A percentile compares a stretch with the other conserved stretches of the same genome.
Conservation (phyloP, 2,329 filamentous ascomycete species). For the Penicillium thymicola region DNA sequence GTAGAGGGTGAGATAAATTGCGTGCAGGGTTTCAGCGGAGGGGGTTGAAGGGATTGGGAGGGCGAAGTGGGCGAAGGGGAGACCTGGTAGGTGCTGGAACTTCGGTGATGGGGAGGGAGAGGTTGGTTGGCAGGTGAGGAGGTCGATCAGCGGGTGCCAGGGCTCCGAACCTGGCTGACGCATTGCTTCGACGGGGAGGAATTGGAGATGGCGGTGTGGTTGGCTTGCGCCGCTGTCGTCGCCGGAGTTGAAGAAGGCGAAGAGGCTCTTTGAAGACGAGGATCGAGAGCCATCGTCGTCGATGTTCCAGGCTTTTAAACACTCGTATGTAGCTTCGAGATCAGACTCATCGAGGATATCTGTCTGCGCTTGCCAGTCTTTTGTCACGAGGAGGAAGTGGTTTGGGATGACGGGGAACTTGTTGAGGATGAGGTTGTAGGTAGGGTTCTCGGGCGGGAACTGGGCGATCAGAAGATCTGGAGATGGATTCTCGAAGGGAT, state of each 20-base stretch:
- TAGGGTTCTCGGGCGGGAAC: conserved; percentile 35
- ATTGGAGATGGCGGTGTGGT: conserved; percentile 48
- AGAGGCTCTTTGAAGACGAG: conserved; percentile 30
- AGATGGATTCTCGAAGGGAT: conserved; percentile 46
- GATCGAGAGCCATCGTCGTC: background rate
- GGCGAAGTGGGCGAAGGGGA: conserved; percentile 54
- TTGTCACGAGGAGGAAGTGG: conserved; percentile 51
- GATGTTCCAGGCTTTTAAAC: conserved; percentile 41
- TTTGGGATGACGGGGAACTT: conserved; percentile 50
- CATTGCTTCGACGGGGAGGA: conserved; percentile 48
- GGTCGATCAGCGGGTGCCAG: conserved; percentile 53
- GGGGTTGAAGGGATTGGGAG: conserved; percentile 41
- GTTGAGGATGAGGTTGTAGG: conserved; percentile 45
- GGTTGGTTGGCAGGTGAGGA: conserved; percentile 15
- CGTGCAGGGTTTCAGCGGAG: conserved; percentile 35
- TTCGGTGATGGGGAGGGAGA: conserved; percentile 10
- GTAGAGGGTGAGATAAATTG: conserved; percentile 44
- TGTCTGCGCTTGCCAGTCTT: conserved; percentile 42
- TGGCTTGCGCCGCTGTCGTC: conserved; percentile 49
- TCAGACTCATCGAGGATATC: conserved; percentile 44
- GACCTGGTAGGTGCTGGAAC: conserved; percentile 25
- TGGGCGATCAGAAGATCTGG: conserved; percentile 42
- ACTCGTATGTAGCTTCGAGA: conserved; percentile 41
- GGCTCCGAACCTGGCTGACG: conserved; percentile 27
- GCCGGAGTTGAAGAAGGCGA: conserved; percentile 52